These are phyloP conservation scores for Blastobotrys chiropterorum DNA, from an alignment of 805 yeast genomes.

Conservation along the genomic window DNA sequence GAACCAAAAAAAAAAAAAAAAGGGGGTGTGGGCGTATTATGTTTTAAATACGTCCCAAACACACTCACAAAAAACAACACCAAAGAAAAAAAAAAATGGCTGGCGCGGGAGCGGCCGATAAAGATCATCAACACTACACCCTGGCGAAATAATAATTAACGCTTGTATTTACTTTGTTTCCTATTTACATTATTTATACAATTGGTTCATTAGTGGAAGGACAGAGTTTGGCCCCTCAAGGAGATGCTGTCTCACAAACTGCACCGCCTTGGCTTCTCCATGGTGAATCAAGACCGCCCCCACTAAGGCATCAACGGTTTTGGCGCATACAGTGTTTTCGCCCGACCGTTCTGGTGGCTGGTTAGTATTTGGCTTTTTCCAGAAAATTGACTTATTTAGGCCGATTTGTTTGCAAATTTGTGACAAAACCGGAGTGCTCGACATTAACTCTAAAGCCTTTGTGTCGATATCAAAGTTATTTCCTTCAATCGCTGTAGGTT, in stretches of 20 bases:
- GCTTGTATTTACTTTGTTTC: neutral
- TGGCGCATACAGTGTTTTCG: slow-evolving; percentile 45
- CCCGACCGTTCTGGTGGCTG: slow-evolving; percentile 12
- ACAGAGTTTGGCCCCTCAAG: slow-evolving; percentile 30
- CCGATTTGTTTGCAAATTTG: slow-evolving; percentile 26
- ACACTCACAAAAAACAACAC: too few species aligned
- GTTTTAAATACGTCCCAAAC: neutral
- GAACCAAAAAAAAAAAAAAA: neutral
- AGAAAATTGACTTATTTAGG: slow-evolving; percentile 25
- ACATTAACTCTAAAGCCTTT: slow-evolving; percentile 3
- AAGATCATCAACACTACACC: neutral
- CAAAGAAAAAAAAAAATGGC: neutral
- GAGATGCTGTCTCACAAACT: slow-evolving; percentile 46
- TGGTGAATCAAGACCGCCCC: slow-evolving; percentile 60
- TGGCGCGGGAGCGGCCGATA: neutral
- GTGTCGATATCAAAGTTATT: slow-evolving; percentile 26
- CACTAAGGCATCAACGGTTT: slow-evolving; percentile 51
- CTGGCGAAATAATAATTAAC: neutral
- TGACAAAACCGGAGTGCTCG: slow-evolving; percentile 21
- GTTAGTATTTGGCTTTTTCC: slow-evolving; percentile 16
- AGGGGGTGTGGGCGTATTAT: neutral
- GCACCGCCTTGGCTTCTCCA: slow-evolving; percentile 53
- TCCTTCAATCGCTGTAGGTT: slow-evolving; percentile 22
- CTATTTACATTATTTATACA: slow-evolving; percentile 4
- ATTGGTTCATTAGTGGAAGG: slow-evolving; percentile 14